Conservation (phyloP, 108 stramenopile genomes). For the Nannochloropsis salina region DNA sequence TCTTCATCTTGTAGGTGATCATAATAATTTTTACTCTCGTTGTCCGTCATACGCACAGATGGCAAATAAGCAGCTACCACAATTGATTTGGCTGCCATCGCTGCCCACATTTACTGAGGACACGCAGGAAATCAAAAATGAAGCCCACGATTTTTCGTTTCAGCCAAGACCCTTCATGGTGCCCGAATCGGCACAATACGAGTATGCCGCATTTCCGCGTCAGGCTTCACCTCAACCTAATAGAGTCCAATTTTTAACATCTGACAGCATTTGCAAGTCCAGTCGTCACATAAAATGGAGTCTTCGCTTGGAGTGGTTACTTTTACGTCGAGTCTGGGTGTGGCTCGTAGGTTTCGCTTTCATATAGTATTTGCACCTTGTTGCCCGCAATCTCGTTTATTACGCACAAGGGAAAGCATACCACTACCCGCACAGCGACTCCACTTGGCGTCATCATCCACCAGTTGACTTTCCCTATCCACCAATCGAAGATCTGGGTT, state of each 20-base stretch:
- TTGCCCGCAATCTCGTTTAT: not conserved
- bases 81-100: no score
- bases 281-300: not conserved
- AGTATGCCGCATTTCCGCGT: not conserved
- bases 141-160: no score
- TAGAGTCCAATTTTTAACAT: no score
- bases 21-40: no score
- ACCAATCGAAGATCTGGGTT: not conserved
- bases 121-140: no score
- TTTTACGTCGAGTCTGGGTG: not conserved
- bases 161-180: no score
- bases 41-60: no score
- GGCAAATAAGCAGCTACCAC: no score
- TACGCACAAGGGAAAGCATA: not conserved
- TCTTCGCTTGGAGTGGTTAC: not conserved
- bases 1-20: no score
- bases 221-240: not conserved
- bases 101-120: no score
- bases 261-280: not conserved
- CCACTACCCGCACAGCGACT: not conserved
- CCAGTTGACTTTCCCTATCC: not conserved
- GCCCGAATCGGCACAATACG: not conserved
- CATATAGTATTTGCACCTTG: not conserved
- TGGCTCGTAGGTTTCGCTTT: not conserved
- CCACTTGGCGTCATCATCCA: not conserved